Percentiles rank a stretch among this genome's conserved stretches.
Conservation (phyloP, 495 filamentous ascomycete species). For the Pyrenopolyporus hunteri region DNA sequence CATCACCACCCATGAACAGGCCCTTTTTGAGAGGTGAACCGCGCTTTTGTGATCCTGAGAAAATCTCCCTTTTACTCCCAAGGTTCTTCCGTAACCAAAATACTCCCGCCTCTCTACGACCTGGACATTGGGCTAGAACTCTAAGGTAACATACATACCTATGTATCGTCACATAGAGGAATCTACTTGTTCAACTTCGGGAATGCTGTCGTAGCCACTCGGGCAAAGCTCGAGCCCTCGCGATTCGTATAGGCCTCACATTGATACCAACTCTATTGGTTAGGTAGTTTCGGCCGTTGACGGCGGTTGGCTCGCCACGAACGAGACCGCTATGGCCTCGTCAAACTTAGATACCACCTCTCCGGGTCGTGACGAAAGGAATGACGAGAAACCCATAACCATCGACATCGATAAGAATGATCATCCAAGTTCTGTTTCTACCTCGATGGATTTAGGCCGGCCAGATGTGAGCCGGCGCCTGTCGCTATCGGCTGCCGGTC, state of each 20-base stretch:
- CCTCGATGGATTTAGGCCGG: constrained; percentile 27
- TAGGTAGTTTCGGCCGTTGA: not conserved
- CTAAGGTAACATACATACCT: not conserved
- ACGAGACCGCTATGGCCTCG: constrained; percentile 9
- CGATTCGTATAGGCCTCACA: not conserved
- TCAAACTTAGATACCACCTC: constrained; percentile 3
- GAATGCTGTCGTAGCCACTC: constrained; percentile 16
- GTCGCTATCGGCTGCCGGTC: constrained; percentile 39
- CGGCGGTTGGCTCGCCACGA: not conserved
- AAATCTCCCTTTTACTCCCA: not conserved
- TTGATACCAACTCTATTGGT: not conserved
- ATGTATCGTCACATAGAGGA: constrained; percentile 1
- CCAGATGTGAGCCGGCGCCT: constrained; percentile 23
- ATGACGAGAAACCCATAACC: constrained; percentile 1
- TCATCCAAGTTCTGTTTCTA: constrained; percentile 31
- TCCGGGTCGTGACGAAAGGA: not conserved
- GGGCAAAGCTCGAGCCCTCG: constrained; percentile 1
- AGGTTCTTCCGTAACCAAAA: not conserved
- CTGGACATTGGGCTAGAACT: not conserved
- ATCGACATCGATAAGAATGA: constrained; percentile 29
- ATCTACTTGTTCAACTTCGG: not conserved
- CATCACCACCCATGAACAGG: constrained; percentile 1
- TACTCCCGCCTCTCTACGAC: not conserved
- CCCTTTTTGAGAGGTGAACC: constrained; percentile 1
- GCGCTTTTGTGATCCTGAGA: constrained; percentile 8